Evolutionary conservation across 768 basidiomycete species (phyloP), one percentile per base, ranked within the genome.

Genomic region (Guyanaporus albipodus): DNA sequence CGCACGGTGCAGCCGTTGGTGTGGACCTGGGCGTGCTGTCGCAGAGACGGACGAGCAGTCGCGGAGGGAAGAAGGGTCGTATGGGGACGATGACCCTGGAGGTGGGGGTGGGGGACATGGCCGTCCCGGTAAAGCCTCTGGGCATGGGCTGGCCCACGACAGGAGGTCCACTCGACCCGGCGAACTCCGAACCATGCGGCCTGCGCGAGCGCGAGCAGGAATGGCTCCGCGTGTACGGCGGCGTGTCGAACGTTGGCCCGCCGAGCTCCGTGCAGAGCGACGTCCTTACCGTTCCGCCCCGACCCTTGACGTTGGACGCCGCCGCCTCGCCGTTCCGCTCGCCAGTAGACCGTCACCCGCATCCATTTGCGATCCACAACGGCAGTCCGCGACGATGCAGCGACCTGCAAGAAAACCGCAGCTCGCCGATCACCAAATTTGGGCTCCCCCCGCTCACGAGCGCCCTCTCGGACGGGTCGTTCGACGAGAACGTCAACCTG

Each of bases 111-210:
- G 44, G 12, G 4, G 50, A 45, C 22, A 19, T 6, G 24, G 11
- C 23, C 0, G 8, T 21, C 24, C 9, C 21, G 22, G n/a, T 26
- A 28, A 21, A 12, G 11, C 18, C 57, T 4, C 19, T 36, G 33
- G 6, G 34, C 26, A 17, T 33, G 32, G 42, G 26, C 18, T 65
- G 57, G 64, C 62, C 42, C 0, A 38, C 41, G 22, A 62, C 63
- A 0, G 62, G 53, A 4, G 62, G 62, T 8, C 62, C 62, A 8
- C 64, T 64, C 27, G 58, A 66, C 43, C 57, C 48, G 3, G 50
- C 29, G 18, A 59, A 56, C 28, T 46, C 56, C 12, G 44, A 44
- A 3, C 54, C 56, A 4, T 60, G 49, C 21, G 49, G 54, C 3
- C 12, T 49, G 24, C 51, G 42, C 24, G 49, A 48, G 15, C 45